A percentile compares a stretch with the other conserved stretches of the same genome.
Evolutionary conservation across 2,329 filamentous ascomycete species (phyloP).

Genomic region (Corinectria fuckeliana): DNA sequence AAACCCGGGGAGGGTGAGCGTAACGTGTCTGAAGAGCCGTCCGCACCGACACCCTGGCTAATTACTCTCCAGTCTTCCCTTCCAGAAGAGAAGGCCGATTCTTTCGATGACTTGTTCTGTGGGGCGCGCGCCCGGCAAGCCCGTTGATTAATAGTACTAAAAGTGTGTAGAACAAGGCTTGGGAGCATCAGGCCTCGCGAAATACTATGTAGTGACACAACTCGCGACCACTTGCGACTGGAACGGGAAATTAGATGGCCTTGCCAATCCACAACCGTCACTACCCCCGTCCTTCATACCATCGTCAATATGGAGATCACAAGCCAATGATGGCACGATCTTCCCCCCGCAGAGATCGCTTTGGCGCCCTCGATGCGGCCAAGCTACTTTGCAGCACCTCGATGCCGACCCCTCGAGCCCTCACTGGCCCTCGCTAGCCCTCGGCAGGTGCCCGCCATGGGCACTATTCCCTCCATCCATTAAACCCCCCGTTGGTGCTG

Average conservation of each 20-base stretch:
- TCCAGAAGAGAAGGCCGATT: constrained; percentile 17
- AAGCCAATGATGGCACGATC: constrained; percentile 32
- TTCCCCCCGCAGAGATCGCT: constrained; percentile 31
- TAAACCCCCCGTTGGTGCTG: constrained; percentile 24
- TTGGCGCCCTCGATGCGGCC: constrained; percentile 22
- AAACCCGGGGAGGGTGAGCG: constrained; percentile 23
- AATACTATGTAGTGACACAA: constrained; percentile 16
- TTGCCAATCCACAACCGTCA: constrained; percentile 16
- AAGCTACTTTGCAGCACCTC: neutral
- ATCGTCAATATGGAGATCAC: constrained; percentile 32
- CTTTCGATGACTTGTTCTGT: constrained; percentile 37
- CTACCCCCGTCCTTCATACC: constrained; percentile 28
- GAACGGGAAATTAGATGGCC: constrained; percentile 36
- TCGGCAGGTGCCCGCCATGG: constrained; percentile 25
- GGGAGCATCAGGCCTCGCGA: neutral
- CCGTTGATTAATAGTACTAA: too few species aligned
- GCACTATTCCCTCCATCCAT: constrained; percentile 20
- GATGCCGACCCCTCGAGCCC: neutral
- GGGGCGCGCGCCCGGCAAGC: constrained; percentile 30
- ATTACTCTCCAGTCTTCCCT: neutral
- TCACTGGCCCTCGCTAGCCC: neutral
- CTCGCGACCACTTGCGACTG: constrained; percentile 22
- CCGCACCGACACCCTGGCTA: constrained; percentile 27
- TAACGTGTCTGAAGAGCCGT: constrained; percentile 19
- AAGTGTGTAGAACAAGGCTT: too few species aligned